Conservation (phyloP, 192 early-diverging fungal species). For the Backusella tarrabulga region DNA sequence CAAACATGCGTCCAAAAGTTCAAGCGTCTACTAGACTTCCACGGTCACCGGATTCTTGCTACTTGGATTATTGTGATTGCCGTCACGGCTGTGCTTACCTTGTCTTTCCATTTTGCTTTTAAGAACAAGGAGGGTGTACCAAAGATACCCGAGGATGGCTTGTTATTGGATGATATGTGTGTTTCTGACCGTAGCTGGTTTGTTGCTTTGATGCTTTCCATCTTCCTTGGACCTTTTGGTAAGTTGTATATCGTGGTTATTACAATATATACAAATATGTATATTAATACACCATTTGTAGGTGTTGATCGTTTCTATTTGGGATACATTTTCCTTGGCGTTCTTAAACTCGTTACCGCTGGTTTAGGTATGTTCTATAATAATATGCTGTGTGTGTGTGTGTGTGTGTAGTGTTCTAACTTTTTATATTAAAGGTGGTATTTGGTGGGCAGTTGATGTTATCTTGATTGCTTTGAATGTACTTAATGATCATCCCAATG, state of each 20-base stretch:
- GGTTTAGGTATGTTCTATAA: conserved; percentile 24
- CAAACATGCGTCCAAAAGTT: conserved; percentile 15
- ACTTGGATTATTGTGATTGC: conserved; percentile 31
- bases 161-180: conserved; percentile 20
- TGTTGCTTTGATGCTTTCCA: conserved; percentile 44
- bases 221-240: conserved; percentile 55
- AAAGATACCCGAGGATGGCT: conserved; percentile 9
- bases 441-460: conserved; percentile 46
- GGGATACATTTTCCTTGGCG: conserved; percentile 43
- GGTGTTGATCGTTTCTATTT: conserved; percentile 56
- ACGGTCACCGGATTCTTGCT: conserved; percentile 28
- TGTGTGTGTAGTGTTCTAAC: not conserved
- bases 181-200: conserved; percentile 49
- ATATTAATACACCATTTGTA: not conserved
- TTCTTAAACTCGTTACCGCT: conserved; percentile 48
- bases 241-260: conserved; percentile 10
- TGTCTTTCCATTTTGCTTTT: conserved; percentile 24
- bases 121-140: not conserved
- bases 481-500: conserved; percentile 27
- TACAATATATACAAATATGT: not conserved
- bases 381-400: too few species aligned
- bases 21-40: conserved; percentile 24
- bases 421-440: conserved; percentile 24
- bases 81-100: conserved; percentile 24
- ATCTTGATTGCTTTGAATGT: conserved; percentile 30